Conservation (phyloP, 2,329 filamentous ascomycete genomes). For the Cladobotryum mycophilum region DNA sequence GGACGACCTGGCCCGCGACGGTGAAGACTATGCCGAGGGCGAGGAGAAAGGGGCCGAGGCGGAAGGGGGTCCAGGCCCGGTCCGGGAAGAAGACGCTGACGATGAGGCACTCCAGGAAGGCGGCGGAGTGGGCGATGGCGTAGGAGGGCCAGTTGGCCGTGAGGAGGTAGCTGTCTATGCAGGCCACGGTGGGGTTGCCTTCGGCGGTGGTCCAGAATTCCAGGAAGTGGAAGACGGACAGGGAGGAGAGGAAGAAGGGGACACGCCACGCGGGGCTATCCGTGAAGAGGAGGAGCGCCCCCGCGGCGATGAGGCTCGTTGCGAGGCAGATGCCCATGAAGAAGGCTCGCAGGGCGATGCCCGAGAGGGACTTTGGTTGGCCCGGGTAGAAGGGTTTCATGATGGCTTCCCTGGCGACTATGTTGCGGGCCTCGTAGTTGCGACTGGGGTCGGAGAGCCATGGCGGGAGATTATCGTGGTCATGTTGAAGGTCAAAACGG, state of each 20-base stretch:
- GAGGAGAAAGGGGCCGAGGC: conserved; percentile 35
- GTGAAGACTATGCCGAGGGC: conserved; percentile 59
- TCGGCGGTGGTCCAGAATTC: conserved; percentile 88
- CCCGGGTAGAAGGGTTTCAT: conserved; percentile 36
- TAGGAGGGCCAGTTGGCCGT: conserved; percentile 80
- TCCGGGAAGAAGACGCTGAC: conserved; percentile 50
- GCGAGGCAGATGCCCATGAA: conserved; percentile 43
- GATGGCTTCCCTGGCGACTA: conserved; percentile 2
- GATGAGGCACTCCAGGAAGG: conserved; percentile 65
- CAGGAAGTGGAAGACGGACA: conserved; percentile 87
- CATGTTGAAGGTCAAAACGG: background rate
- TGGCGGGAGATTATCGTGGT: background rate
- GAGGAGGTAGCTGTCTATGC: conserved; percentile 72
- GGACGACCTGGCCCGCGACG: conserved; percentile 63
- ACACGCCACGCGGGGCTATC: conserved; percentile 52
- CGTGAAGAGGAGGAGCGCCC: conserved; percentile 29
- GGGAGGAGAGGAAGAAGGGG: conserved; percentile 60
- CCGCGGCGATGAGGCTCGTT: conserved; percentile 26
- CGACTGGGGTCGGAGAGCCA: conserved; percentile 14
- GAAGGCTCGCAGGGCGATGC: conserved; percentile 54
- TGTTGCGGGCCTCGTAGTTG: background rate
- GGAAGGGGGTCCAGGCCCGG: conserved; percentile 40
- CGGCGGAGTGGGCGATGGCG: conserved; percentile 71
- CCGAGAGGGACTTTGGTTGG: conserved; percentile 50
- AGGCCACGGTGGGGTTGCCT: conserved; percentile 71